Percentiles rank a stretch among this genome's conserved stretches.
Conservation (phyloP, 164 flowering plant genomes). For the Tetracentron sinense region DNA sequence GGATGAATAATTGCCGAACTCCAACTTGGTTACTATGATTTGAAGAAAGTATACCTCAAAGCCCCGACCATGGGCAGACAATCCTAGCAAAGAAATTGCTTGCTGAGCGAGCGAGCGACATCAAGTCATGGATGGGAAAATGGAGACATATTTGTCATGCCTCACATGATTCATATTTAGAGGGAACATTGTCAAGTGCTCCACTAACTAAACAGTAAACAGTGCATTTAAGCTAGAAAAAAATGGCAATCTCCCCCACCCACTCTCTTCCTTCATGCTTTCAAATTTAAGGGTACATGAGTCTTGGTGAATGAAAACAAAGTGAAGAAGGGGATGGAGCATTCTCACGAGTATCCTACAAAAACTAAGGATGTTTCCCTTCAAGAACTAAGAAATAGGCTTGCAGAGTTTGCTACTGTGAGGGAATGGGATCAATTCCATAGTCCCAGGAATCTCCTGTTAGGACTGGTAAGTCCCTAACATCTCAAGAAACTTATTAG, state of each 20-base stretch:
- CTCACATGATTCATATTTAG: constrained; percentile 21
- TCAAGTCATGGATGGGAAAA: constrained; percentile 27
- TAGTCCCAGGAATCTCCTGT: constrained; percentile 48
- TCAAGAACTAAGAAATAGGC: constrained; percentile 43
- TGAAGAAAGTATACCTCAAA: not conserved
- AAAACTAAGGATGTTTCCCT: constrained; percentile 42
- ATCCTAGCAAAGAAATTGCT: not conserved
- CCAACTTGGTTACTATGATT: too few species aligned
- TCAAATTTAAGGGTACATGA: constrained; percentile 7
- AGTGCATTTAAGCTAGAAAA: not conserved
- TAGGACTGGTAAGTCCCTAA: constrained; percentile 35
- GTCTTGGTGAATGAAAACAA: not conserved
- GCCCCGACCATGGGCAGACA: not conserved
- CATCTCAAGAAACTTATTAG: not conserved
- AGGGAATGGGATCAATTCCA: constrained; percentile 52
- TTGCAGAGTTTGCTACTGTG: constrained; percentile 44
- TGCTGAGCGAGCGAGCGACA: constrained; percentile 18
- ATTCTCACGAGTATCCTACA: constrained; percentile 8
- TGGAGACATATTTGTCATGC: constrained; percentile 20
- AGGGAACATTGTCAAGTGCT: constrained; percentile 24
- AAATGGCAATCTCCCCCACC: not conserved
- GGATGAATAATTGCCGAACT: not conserved
- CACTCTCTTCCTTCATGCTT: constrained; percentile 11
- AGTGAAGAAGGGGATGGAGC: constrained; percentile 17
- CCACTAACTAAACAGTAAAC: constrained; percentile 21